Percentiles rank a stretch among this genome's conserved stretches.
These are phyloP conservation scores for Claviceps sp. DNA, from an alignment of 2,329 filamentous ascomycete genomes.

Conservation along the genomic window DNA sequence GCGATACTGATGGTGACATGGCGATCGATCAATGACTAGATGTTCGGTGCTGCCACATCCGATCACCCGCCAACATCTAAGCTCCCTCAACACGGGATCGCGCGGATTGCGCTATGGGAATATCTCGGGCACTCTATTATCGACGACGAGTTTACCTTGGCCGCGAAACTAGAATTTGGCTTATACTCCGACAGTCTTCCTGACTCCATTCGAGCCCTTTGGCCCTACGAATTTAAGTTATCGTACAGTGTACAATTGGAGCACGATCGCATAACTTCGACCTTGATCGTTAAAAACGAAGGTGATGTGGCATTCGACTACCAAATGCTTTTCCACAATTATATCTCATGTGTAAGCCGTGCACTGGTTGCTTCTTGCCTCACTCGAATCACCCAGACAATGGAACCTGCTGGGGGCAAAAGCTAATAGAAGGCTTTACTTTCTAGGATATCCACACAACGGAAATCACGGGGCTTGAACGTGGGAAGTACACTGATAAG, in stretches of 20 bases:
- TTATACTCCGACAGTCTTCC: slow-evolving; percentile 61
- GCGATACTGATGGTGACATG: neutral
- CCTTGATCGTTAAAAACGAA: slow-evolving; percentile 80
- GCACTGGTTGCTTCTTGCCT: slow-evolving; percentile 19
- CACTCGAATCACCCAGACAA: neutral
- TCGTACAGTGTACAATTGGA: slow-evolving; percentile 86
- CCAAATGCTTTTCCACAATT: slow-evolving; percentile 76
- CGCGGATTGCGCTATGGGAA: slow-evolving; percentile 81
- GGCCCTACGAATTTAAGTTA: slow-evolving; percentile 78
- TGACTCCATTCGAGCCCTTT: slow-evolving; percentile 54
- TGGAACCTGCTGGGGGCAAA: neutral
- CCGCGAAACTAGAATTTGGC: slow-evolving; percentile 91
- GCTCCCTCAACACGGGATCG: slow-evolving; percentile 90
- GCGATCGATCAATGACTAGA: slow-evolving; percentile 32
- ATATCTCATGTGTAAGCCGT: slow-evolving; percentile 68
- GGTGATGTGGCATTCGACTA: slow-evolving; percentile 75
- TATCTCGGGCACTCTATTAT: slow-evolving; percentile 70
- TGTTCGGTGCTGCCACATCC: slow-evolving; percentile 73
- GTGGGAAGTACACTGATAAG: slow-evolving; percentile 73
- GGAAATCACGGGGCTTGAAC: slow-evolving; percentile 61
- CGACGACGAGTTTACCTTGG: slow-evolving; percentile 41
- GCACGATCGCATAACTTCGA: slow-evolving; percentile 61
- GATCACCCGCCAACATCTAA: slow-evolving; percentile 62
- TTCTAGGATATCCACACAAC: slow-evolving; percentile 66
- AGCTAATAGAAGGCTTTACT: neutral